Base-by-base conservation (phyloP, 2,329 filamentous ascomycete species). In the Talaromyces sp. region DNA sequence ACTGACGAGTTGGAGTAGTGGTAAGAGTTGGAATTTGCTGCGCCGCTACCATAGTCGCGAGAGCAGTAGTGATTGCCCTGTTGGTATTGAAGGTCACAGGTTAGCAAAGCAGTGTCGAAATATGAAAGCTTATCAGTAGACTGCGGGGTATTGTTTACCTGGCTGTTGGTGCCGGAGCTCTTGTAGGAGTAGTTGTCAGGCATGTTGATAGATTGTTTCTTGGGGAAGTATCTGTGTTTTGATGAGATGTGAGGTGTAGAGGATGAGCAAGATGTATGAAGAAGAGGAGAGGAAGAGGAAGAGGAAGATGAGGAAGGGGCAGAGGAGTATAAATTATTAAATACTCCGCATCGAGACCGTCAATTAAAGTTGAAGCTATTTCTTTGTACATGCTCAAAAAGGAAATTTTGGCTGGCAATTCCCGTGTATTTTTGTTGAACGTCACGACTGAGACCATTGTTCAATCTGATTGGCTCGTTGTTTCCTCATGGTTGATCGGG, bases 11-110 rank as follows among this genome's bases (percentile, higher is more conserved):
- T 89, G 54, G 84, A 87, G 69, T 88, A 89, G 68, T 89, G 85
- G 61, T 72, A 73, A 33, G 53, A 40, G 37, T 60, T 60, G 39
- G 46, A 19, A 22, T 60, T 60, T 39, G 66, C 63, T 55, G 60
- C 59, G 6, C 56, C 57, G 22, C 60, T 52, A 72, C 83, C 83
- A 63, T 88, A 87, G 73, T 86, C 82, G 35, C 86, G 84, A 45
- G 80, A 71, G 72, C 84, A 87, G 67, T 84, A 89, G 74, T 84
- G 82, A 73, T 89, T 89, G 62, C 86, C 86, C 85, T 88, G 36
- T 59, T 36, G 15, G 37, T 46, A 36, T 11, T 31, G 37, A n/a
- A n/a, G 13, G 13, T 19, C 17, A n/a, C 2, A 11, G 2, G 45
- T 56, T 28, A 55, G 48, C 13, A 3, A 19, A 6, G 25, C 19